phyloP scores from a whole-genome alignment of 257 asterid genomes.

The Gynochthodes officinalis region DNA sequence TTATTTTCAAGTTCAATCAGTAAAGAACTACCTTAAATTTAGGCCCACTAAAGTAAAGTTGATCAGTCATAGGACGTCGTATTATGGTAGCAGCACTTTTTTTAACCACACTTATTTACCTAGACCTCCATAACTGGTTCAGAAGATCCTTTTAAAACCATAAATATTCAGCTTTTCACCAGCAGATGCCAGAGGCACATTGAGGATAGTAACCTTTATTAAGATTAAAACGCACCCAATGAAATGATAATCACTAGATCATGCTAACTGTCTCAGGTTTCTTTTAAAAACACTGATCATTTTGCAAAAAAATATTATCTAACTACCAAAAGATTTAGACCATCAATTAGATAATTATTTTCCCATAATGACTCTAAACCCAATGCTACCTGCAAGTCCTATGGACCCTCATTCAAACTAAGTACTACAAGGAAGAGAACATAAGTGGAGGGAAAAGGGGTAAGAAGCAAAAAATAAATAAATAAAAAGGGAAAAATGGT shows the following conservation, averaged over 20 bases:
- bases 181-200: no score
- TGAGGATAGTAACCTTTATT: neutral
- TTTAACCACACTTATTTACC: no score
- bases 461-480: no score
- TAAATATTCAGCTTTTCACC: no score
- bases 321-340: neutral
- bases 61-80: no score
- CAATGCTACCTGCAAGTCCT: neutral
- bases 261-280: neutral
- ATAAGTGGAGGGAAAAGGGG: neutral
- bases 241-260: neutral
- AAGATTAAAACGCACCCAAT: neutral
- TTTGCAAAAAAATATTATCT: neutral
- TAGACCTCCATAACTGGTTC: no score
- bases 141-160: no score
- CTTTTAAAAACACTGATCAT: neutral
- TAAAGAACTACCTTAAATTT: no score
- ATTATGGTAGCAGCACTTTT: no score
- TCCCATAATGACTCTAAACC: neutral
- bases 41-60: no score
- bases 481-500: no score
- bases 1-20: no score
- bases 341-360: neutral
- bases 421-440: neutral
- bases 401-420: neutral